Percentiles rank a stretch among this genome's conserved stretches.
phyloP scores from a whole-genome alignment of 1,139 yeast species.

The Yamadazyma sp. region DNA sequence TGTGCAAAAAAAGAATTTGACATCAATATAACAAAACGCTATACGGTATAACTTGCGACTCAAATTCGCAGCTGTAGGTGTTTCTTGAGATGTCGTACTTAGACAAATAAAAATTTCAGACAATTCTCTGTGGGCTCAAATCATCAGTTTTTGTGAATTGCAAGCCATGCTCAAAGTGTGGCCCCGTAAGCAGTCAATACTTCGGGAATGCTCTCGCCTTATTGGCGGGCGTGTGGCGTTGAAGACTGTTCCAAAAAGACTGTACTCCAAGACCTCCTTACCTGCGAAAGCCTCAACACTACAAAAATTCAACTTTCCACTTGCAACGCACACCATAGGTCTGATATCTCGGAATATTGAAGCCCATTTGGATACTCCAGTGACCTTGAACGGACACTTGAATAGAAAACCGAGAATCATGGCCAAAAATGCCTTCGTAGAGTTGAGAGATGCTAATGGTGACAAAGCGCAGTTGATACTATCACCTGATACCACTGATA shows the following conservation, averaged over 20 bases:
- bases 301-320: slow-evolving; percentile 39
- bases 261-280: background rate
- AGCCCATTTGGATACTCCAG: slow-evolving; percentile 13
- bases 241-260: background rate
- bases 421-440: slow-evolving; percentile 61
- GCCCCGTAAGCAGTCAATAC: background rate
- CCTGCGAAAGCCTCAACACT: slow-evolving; percentile 14
- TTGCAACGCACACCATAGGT: slow-evolving; percentile 33
- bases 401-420: slow-evolving; percentile 61
- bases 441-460: slow-evolving; percentile 72
- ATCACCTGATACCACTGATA: slow-evolving; percentile 42
- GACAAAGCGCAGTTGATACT: slow-evolving; percentile 62
- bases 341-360: slow-evolving; percentile 19
- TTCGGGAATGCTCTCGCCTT: no score
- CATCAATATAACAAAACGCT: background rate
- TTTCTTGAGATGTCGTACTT: background rate
- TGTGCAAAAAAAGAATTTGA: no score
- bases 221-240: background rate
- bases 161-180: background rate
- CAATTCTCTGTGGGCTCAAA: background rate
- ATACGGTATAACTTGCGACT: no score
- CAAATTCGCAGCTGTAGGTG: background rate
- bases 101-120: no score
- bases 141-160: no score
- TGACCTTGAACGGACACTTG: slow-evolving; percentile 75